Conservation (phyloP, 2,329 filamentous ascomycete species). For the Xylaria polymorpha region DNA sequence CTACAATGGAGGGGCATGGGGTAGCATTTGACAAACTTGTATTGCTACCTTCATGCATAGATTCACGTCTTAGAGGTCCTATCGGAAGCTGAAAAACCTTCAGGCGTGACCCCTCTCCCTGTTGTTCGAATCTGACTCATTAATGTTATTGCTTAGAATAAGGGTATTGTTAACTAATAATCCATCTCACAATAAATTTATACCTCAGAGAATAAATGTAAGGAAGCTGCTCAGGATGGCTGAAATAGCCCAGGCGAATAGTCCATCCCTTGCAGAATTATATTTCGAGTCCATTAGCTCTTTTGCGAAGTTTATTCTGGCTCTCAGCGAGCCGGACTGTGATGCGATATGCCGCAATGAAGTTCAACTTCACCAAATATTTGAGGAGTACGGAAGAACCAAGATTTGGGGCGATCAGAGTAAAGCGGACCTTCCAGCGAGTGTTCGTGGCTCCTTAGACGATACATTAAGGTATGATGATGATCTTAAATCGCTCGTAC, state of each 20-base stretch:
- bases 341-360: constrained; percentile 17
- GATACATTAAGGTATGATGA: constrained; percentile 13
- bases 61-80: too few species aligned
- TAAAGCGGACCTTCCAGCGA: constrained; percentile 13
- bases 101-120: background rate
- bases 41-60: too few species aligned
- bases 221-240: background rate
- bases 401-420: constrained; percentile 22
- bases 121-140: background rate
- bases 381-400: constrained; percentile 19
- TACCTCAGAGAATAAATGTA: background rate
- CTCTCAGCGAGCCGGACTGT: constrained; percentile 19
- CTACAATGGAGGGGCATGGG: too few species aligned
- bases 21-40: too few species aligned
- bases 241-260: background rate
- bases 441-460: constrained; percentile 17
- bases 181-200: background rate
- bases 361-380: background rate
- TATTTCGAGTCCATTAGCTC: constrained; percentile 7
- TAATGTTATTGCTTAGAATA: too few species aligned
- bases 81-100: too few species aligned
- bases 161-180: background rate
- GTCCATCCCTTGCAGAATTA: constrained; percentile 3
- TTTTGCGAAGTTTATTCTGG: constrained; percentile 13
- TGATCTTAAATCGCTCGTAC: constrained; percentile 9